Evolutionary conservation across 805 yeast species (phyloP), one percentile per base, ranked within the genome.

Genomic region (Citeromyces matritensis): DNA sequence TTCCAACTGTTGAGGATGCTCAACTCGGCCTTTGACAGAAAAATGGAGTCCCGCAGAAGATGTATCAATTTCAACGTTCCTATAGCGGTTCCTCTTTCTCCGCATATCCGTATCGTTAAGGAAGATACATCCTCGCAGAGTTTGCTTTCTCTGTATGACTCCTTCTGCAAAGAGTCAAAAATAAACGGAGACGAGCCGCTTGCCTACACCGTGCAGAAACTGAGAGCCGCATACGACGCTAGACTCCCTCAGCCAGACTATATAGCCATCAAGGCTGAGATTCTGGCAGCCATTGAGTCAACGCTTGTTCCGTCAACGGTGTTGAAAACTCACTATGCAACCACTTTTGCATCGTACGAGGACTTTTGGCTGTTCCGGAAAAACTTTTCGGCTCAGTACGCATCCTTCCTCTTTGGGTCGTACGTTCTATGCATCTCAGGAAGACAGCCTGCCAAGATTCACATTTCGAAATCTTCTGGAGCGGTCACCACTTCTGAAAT

Each of bases 321-420:
- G 23, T 60, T 88, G 60, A 74, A 74, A 45, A 81, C 81, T 40
- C 79, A 81, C 49, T 91, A 85, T 47, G 51, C 76, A 34, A 64
- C 62, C 5, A 57, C 74, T 26, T 91, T 75, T 52, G 65, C 77
- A 9, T 68, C 73, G 36, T 93, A 78, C 49, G 95, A 81, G 51
- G 96, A 88, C 45, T 91, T 88, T 63, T 91, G 98, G 98, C 57
- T 88, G 32, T 91, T 93, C 74, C 70, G 97, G 39, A 84, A 85
- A 45, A 95, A 86, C 47, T 93, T 91, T 48, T 73, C 95, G 4
- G 77, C 94, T 17, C 95, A 86, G 53, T 91, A 88, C 55, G 96
- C 96, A 4, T 75, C 94, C 1, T 80, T 91, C 43, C 73, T 84
- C 28, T 88, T 88, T 53, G 75, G 86, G 65, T 82, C 97, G 1